Base-by-base conservation (phyloP, 768 basidiomycete species). In the Suillus subluteus region DNA sequence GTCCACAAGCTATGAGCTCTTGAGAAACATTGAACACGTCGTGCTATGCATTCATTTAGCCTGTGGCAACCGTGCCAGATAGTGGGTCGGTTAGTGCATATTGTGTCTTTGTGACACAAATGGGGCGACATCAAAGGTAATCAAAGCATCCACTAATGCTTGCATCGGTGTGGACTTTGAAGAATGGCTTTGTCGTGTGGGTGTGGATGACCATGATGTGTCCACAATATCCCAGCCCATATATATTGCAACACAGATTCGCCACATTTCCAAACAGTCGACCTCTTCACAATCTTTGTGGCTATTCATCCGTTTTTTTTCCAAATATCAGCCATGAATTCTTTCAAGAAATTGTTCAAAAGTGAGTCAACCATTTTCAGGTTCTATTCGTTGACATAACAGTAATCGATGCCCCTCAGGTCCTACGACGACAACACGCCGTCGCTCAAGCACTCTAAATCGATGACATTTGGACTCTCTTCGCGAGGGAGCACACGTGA, bases 401-500 rank as follows among this genome's bases (percentile, higher is more conserved):
- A 5, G 38, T 52, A 50, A 26, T 35, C 12, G 8, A 26, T 26
- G 18, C 30, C 8, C 8, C 4, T n/a, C 41, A 70, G 69, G 40
- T 56, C 68, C 30, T 16, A 41, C 3, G 30, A 40, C 13, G 65
- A 66, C 12, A n/a, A 40, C 13, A 26, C 18, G 13, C 30, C 16
- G 4, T 54, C 52, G 8, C 68, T 68, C 18, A 68, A 69, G 58
- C 69, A 70, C 40, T 62, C 65, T 6, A 65, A 56, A 21, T 68
- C 69, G 32, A 69, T 68, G 69, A 59, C 69, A 13, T 40, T 40
- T 13, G 41, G 46, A n/a, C 18, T 59, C 7, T 62, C 63, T 37
- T 67, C 66, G 13, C 46, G 32, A 15, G 26, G 46, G 15, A 68
- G 50, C 23, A 30, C 18, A 11, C 18, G 32, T 4, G 65, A 63